Evolutionary conservation across 805 yeast genomes (phyloP), one percentile per base, ranked within the genome.

Genomic region (Metschnikowia aberdeeniae): DNA sequence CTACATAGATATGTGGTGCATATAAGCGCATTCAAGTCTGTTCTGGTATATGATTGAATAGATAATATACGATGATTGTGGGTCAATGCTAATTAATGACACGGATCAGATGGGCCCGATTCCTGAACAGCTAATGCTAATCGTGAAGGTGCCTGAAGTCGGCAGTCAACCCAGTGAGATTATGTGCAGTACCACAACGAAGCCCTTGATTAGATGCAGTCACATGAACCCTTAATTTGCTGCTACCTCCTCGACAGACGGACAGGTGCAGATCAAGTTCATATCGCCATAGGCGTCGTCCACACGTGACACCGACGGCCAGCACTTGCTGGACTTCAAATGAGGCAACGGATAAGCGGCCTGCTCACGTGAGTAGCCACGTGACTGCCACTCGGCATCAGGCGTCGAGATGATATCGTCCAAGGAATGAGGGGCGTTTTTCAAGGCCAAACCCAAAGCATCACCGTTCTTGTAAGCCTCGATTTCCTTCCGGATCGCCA

Each of bases 221-320:
- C n/a, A n/a, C n/a, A n/a, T n/a, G 14, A 8, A n/a, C 9, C 11
- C 19, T n/a, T 13, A 31, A 13, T 31, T 31, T 45, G 45, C 64
- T 12, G 80, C 86, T 52, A 83, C 76, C 52, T 85, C 90, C 60
- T 85, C 92, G 34, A 86, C 92, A 3, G 85, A 75, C 28, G 93
- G 93, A 70, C 99, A 92, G 22, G 97, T 89, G 72, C 99, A 93
- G 66, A 90, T 73, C 66, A 92, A 75, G 68, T 93, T 83, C 77
- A 84, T 73, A 63, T 93, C 99, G 53, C 99, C 99, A 58, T 84
- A 92, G 4, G 95, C 85, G 62, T 93, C 99, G 63, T 93, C 96
- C 44, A 92, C 77, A 66, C 99, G 81, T 9, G 96, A 78, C 36
- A 90, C 97, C 0, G 89, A 75, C 32, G 99, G 98, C 99, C 99